Percentiles rank a stretch among this genome's conserved stretches.
These are phyloP conservation scores for Stemphylium lycopersici DNA, from an alignment of 2,329 filamentous ascomycete species.

Conservation along the genomic window DNA sequence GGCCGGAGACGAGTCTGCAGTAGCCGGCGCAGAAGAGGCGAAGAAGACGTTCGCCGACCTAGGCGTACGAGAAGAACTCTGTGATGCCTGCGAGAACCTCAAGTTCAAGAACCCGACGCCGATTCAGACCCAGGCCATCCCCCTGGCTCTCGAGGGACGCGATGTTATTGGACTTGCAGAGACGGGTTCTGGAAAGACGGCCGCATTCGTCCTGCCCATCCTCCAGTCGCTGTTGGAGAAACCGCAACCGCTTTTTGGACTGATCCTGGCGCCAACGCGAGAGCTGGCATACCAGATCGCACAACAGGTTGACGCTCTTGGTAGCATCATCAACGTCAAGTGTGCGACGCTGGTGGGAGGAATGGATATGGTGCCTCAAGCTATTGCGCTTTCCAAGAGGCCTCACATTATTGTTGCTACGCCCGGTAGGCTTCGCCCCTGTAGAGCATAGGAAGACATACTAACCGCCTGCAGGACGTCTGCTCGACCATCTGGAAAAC, in stretches of 20 bases:
- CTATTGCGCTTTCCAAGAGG: conserved; percentile 92
- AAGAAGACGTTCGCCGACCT: conserved; percentile 72
- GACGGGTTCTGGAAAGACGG: conserved; percentile 95
- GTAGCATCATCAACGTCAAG: conserved; percentile 84
- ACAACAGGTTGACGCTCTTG: conserved; percentile 84
- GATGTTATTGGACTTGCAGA: conserved; percentile 95
- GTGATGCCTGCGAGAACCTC: conserved; percentile 82
- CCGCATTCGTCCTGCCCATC: conserved; percentile 91
- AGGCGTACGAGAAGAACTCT: conserved; percentile 83
- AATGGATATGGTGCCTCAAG: conserved; percentile 92
- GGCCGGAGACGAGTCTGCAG: conserved; percentile 2
- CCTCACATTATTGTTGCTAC: conserved; percentile 94
- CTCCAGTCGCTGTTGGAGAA: conserved; percentile 87
- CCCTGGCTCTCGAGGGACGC: conserved; percentile 75
- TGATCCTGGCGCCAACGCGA: conserved; percentile 89
- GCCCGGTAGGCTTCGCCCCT: conserved; percentile 53
- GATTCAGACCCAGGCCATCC: conserved; percentile 87
- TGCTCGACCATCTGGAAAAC: conserved; percentile 93
- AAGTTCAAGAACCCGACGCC: conserved; percentile 87
- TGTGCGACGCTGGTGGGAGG: conserved; percentile 88
- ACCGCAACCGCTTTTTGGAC: conserved; percentile 82
- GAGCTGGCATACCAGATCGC: conserved; percentile 93
- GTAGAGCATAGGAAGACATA: not conserved
- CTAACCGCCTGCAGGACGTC: conserved; percentile 60
- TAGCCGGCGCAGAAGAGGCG: conserved; percentile 37